Base-by-base conservation (phyloP, 352 stramenopile species). In the Phytophthora fragariaefolia region DNA sequence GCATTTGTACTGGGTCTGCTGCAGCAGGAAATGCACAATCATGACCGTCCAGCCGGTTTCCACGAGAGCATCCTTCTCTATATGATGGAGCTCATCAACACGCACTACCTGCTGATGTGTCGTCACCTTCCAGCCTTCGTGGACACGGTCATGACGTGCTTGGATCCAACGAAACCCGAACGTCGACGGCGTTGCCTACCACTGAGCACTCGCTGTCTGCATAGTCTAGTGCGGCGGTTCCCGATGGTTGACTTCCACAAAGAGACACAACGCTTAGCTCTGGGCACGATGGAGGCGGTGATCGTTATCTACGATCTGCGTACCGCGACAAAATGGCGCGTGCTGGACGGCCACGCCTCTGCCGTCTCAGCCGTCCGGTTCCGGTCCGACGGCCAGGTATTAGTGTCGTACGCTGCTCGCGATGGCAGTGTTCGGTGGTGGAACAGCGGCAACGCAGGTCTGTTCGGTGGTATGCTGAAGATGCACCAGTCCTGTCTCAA, bases 221-320 rank as follows among this genome's bases (percentile, higher is more conserved):
- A 96, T 52, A 82, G 89, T 38, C 70, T 97, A 2, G 90, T 97
- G 1, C 83, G 82, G 17, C 76, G 87, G 13, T 97, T 95, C 54
- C 88, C 88, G 2, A 96, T 96, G 89, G 76, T 96, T 1, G 87
- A 93, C 46, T 97, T 97, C 54, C 90, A 97, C 70, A 87, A 92
- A 57, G 77, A 94, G 42, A 95, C 88, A 3, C 90, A 97, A 69
- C 83, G 90, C 6, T 76, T 97, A 4, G 90, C 89, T 12, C 66
- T 96, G 6, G 90, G 88, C 3, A 96, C 88, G 7, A 93, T 96
- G 83, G 90, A 96, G 7, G 87, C 87, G 2, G 87, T 95, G 42
- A 95, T 97, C 43, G 54, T 97, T 27, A 93, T 97, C 47, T 97
- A 96, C 66, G 90, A 97, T 59, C 58, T 97, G 4, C 80, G 90